Conservation (phyloP, 2,329 filamentous ascomycete species). For the Zopfia rhizophila region DNA sequence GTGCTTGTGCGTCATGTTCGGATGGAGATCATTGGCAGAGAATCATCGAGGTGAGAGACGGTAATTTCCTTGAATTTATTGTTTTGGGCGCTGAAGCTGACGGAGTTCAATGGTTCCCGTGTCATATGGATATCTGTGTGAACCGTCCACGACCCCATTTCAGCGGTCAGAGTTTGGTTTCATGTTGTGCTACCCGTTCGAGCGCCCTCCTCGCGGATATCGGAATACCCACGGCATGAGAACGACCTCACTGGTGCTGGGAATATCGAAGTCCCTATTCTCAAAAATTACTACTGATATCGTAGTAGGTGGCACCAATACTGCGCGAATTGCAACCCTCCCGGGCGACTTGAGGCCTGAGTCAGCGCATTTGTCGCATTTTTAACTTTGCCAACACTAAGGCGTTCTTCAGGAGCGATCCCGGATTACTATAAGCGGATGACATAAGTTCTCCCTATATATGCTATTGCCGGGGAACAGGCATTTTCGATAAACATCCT, state of each 20-base stretch:
- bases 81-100: constrained; percentile 38
- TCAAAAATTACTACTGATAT: constrained; percentile 28
- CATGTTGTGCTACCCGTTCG: constrained; percentile 41
- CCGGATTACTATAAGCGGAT: constrained; percentile 8
- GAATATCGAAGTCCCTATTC: constrained; percentile 35
- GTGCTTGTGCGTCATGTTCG: constrained; percentile 50
- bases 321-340: constrained; percentile 18
- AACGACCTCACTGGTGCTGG: constrained; percentile 26
- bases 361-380: constrained; percentile 21
- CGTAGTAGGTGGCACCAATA: constrained; percentile 40
- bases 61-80: constrained; percentile 40
- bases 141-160: constrained; percentile 31
- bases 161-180: constrained; percentile 40
- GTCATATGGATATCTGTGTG: constrained; percentile 43
- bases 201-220: constrained; percentile 42
- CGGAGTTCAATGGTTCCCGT: constrained; percentile 43
- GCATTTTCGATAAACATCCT: constrained; percentile 29
- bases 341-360: constrained; percentile 17
- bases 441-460: constrained; percentile 12
- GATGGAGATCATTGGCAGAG: constrained; percentile 44
- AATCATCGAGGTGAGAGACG: constrained; percentile 32
- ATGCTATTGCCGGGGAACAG: constrained; percentile 29
- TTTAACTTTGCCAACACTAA: constrained; percentile 23
- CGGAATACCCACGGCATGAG: constrained; percentile 36
- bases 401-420: constrained; percentile 4